Evolutionary conservation across 1,284 basidiomycete genomes (phyloP), one percentile per base, ranked within the genome.

Genomic region (Fomitopsis betulina): DNA sequence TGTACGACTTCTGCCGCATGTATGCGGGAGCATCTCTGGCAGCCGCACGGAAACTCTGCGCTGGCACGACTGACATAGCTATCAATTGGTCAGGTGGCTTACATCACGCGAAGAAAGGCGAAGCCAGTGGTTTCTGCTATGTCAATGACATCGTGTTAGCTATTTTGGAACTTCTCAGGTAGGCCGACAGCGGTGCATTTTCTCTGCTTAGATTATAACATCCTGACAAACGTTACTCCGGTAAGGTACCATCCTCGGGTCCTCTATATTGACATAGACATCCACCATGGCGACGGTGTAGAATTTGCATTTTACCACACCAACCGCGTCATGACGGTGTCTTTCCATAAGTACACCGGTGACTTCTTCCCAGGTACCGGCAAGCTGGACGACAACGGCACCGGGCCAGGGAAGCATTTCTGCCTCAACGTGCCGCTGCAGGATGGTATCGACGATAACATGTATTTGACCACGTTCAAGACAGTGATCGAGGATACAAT

Each of bases 331-430:
- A 91, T 98, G 84, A 99, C 97, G 0, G 93, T 98, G 21, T 98
- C 96, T 0, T 99, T 99, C 75, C 96, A 99, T 81, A 99, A 99
- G 75, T 99, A 98, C 76, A 96, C 93, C 2, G 94, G 94, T 61
- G 94, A 98, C 69, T 99, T 99, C 79, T 99, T 99, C 74, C 95
- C 95, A 0, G 94, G 94, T 0, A 98, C 95, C 0, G 95, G 95
- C 15, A 94, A 95, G 70, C 80, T 96, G 12, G 91, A 94, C 67
- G 95, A 97, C 74, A 91, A 93, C 59, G 90, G 93, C n/a, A 82
- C 83, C 19, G 87, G 86, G 15, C 72, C 89, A 2, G 97, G 96
- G 57, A 98, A 97, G 75, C 92, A 99, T 73, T 99, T 98, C 72
- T 91, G 87, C 59, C 79, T 99, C 53, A 99, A 99, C 69, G 93